These are phyloP conservation scores for Fraxinus americana DNA, from an alignment of 257 asterid genomes.

Conservation along the genomic window DNA sequence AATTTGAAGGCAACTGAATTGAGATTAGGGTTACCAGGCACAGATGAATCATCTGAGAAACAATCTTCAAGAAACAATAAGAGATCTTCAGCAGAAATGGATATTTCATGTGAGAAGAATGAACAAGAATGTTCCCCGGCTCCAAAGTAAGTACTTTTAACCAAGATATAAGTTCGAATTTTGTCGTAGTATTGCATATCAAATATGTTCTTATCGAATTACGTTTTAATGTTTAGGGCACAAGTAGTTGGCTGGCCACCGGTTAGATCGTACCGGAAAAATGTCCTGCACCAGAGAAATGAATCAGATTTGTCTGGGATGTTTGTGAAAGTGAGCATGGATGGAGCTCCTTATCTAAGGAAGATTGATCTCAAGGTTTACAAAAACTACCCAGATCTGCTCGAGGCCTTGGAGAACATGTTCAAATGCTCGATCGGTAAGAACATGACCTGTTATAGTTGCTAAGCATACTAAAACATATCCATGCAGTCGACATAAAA, in stretches of 20 bases:
- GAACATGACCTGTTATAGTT: background rate
- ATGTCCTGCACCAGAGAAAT: slow-evolving; percentile 14
- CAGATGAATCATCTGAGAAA: slow-evolving; percentile 36
- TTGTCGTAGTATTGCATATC: background rate
- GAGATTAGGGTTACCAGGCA: slow-evolving; percentile 61
- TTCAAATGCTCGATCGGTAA: slow-evolving; percentile 59
- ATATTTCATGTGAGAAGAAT: slow-evolving; percentile 14
- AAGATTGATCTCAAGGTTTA: slow-evolving; percentile 55
- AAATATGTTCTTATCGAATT: background rate
- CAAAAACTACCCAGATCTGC: slow-evolving; percentile 46
- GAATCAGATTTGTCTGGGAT: slow-evolving; percentile 40
- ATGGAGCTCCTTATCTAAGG: slow-evolving; percentile 71
- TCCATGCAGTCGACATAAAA: background rate
- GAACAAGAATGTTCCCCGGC: slow-evolving; percentile 30
- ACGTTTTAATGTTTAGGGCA: slow-evolving; percentile 30
- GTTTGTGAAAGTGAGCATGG: slow-evolving; percentile 72
- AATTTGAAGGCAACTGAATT: slow-evolving; percentile 60
- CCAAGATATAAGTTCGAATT: background rate
- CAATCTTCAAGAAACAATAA: slow-evolving; percentile 44
- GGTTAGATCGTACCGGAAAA: slow-evolving; percentile 49
- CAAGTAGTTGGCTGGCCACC: slow-evolving; percentile 79
- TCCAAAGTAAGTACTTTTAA: slow-evolving; percentile 48
- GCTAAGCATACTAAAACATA: background rate
- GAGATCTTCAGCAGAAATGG: slow-evolving; percentile 48
- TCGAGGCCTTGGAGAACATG: slow-evolving; percentile 57